These are phyloP conservation scores for Aspergillus spinulosporus DNA, from an alignment of 2,329 filamentous ascomycete species.

Conservation along the genomic window DNA sequence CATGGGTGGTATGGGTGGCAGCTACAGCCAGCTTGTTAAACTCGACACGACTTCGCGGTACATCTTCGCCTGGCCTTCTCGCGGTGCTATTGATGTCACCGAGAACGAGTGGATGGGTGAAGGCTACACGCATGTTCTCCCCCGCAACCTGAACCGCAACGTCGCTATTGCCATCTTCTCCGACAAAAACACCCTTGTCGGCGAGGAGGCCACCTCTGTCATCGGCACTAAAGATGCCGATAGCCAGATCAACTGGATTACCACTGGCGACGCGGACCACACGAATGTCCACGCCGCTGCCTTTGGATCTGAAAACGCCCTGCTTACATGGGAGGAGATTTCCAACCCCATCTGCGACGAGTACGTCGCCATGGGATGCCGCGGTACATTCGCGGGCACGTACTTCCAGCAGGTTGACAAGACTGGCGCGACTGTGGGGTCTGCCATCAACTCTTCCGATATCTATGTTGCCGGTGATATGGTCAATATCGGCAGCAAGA, in stretches of 20 bases:
- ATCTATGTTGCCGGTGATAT: slow-evolving; percentile 64
- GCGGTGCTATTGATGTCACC: slow-evolving; percentile 57
- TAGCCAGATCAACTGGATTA: slow-evolving; percentile 62
- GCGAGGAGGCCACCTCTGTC: slow-evolving; percentile 55
- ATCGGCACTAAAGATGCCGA: slow-evolving; percentile 57
- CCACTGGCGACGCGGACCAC: slow-evolving; percentile 53
- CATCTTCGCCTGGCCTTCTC: slow-evolving; percentile 64
- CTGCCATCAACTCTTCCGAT: slow-evolving; percentile 52
- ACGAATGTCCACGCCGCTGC: slow-evolving; percentile 61
- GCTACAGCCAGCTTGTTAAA: slow-evolving; percentile 58
- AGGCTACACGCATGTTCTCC: slow-evolving; percentile 54
- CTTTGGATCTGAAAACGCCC: slow-evolving; percentile 54
- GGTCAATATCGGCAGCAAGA: slow-evolving; percentile 56
- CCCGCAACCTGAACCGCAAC: slow-evolving; percentile 60
- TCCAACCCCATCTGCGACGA: slow-evolving; percentile 54
- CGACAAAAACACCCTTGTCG: slow-evolving; percentile 59
- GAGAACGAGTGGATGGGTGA: slow-evolving; percentile 59
- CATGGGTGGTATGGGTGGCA: slow-evolving; percentile 65
- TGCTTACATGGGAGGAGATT: slow-evolving; percentile 64
- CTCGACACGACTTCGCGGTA: slow-evolving; percentile 56
- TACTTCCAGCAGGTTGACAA: slow-evolving; percentile 60
- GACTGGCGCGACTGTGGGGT: slow-evolving; percentile 54
- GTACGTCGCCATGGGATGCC: slow-evolving; percentile 60
- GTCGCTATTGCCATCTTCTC: slow-evolving; percentile 59
- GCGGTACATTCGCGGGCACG: slow-evolving; percentile 59